Base-by-base conservation (phyloP, 148 eudicot genomes). In the Gaultheria prostrata region DNA sequence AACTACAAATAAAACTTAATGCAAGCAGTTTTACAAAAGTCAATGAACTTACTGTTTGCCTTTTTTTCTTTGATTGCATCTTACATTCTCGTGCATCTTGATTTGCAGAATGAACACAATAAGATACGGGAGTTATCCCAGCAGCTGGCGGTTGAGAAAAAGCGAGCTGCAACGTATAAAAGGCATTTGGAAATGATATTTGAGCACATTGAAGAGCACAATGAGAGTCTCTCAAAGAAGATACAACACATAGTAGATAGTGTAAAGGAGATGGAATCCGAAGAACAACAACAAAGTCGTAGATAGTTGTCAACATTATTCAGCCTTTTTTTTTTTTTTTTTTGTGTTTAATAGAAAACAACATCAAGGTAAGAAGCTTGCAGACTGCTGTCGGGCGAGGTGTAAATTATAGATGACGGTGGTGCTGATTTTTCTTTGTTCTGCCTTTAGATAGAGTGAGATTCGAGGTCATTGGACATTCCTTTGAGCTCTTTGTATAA, bases 181-280 rank as follows among this genome's bases (percentile, higher is more conserved):
- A 89, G 95, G 87, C 97, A 96, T 84, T 88, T 96, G 76, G 98
- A 96, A 80, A 90, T 91, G 93, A 77, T 96, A 30, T 92, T 96
- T 77, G 95, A 93, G 89, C 93, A 96, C 89, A 94, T 96, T 3
- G 97, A 94, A 82, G 98, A 94, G 86, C 98, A 96, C 84, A 96
- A 96, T 80, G 92, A 91, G 78, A 83, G 87, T 73, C 86, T 96
- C 49, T 93, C 97, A 6, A 91, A 89, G 85, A 94, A 92, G 92
- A 91, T 96, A 45, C 91, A 92, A 80, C 73, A 86, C 82, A 87
- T 96, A 33, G 95, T 94, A 84, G 87, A 91, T 82, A 89, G 85
- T 86, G 93, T 96, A 65, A 90, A 89, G 81, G 94, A 93, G 86
- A 89, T 96, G 85, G 98, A 96, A 77, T 87, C 95, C 0, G 79